These are phyloP conservation scores for Trichophyton rubrum DNA, from an alignment of 2,329 filamentous ascomycete species.

Conservation along the genomic window DNA sequence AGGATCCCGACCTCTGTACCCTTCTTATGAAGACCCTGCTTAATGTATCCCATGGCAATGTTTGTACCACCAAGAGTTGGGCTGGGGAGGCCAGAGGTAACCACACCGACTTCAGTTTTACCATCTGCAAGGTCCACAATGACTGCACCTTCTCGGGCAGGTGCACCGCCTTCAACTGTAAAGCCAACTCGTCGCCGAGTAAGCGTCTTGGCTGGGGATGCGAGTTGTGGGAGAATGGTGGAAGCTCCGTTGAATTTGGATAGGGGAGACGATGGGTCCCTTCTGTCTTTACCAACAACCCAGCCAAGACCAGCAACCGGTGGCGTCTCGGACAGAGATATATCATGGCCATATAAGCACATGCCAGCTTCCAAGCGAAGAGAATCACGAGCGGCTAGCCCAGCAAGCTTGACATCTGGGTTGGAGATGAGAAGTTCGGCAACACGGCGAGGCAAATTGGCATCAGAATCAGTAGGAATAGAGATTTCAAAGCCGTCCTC, in stretches of 20 bases:
- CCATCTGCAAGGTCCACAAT: constrained; percentile 50
- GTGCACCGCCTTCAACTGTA: constrained; percentile 63
- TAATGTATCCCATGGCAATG: constrained; percentile 90
- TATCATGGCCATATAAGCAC: constrained; percentile 99
- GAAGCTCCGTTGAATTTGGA: constrained; percentile 79
- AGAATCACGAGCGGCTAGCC: constrained; percentile 81
- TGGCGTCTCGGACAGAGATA: constrained; percentile 65
- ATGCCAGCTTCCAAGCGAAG: constrained; percentile 91
- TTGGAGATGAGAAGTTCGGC: constrained; percentile 57
- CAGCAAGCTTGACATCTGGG: constrained; percentile 63
- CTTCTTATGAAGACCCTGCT: constrained; percentile 66
- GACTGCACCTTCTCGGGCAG: constrained; percentile 76
- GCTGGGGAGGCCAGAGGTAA: constrained; percentile 85
- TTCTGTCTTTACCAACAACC: constrained; percentile 73
- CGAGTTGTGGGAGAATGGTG: constrained; percentile 61
- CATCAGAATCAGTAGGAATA: constrained; percentile 54
- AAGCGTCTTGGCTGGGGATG: constrained; percentile 44
- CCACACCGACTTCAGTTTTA: constrained; percentile 53
- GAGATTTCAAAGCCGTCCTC: constrained; percentile 98
- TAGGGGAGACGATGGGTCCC: constrained; percentile 34
- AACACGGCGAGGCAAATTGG: constrained; percentile 36
- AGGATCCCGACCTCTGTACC: constrained; percentile 70
- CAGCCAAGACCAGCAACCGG: constrained; percentile 57
- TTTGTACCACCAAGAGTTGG: constrained; percentile 71
- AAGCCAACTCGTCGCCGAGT: constrained; percentile 68